Conservation (phyloP, 306 rosid species). For the Cotoneaster glaucophyllus region DNA sequence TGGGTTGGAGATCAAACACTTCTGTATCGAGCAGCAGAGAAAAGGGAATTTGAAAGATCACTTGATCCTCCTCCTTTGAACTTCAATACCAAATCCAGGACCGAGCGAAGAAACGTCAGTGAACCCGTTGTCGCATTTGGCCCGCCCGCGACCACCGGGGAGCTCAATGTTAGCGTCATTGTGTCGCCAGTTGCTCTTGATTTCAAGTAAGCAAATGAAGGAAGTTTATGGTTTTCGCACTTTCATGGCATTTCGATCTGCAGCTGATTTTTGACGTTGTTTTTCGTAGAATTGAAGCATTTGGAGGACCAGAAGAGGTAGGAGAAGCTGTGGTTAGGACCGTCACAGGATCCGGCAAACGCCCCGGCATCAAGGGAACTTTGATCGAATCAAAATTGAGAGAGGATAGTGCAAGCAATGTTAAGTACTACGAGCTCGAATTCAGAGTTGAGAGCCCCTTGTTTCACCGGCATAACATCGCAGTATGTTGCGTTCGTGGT, state of each 20-base stretch:
- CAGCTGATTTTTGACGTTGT: neutral
- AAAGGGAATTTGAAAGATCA: constrained; percentile 55
- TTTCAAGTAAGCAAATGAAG: constrained; percentile 51
- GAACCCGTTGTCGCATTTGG: constrained; percentile 84
- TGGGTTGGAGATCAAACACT: constrained; percentile 96
- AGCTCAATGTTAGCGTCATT: constrained; percentile 85
- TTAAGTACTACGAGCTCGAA: constrained; percentile 65
- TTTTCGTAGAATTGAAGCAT: constrained; percentile 60
- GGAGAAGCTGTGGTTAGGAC: constrained; percentile 68
- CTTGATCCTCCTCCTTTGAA: constrained; percentile 71
- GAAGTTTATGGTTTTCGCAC: neutral
- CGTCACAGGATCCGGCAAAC: constrained; percentile 54
- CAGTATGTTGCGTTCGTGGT: constrained; percentile 55
- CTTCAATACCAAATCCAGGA: constrained; percentile 3
- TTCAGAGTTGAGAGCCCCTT: constrained; percentile 67
- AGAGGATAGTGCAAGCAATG: constrained; percentile 41
- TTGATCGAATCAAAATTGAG: constrained; percentile 53
- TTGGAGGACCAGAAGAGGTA: constrained; percentile 83
- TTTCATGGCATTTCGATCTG: neutral
- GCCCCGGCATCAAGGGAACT: constrained; percentile 53
- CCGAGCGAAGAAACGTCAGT: constrained; percentile 33
- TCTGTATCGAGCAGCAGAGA: constrained; percentile 69
- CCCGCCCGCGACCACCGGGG: constrained; percentile 81
- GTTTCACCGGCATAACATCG: constrained; percentile 60
- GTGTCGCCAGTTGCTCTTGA: constrained; percentile 68